A percentile compares a stretch with the other conserved stretches of the same genome.
phyloP scores from a whole-genome alignment of 768 basidiomycete genomes.

The Imleria badia region DNA sequence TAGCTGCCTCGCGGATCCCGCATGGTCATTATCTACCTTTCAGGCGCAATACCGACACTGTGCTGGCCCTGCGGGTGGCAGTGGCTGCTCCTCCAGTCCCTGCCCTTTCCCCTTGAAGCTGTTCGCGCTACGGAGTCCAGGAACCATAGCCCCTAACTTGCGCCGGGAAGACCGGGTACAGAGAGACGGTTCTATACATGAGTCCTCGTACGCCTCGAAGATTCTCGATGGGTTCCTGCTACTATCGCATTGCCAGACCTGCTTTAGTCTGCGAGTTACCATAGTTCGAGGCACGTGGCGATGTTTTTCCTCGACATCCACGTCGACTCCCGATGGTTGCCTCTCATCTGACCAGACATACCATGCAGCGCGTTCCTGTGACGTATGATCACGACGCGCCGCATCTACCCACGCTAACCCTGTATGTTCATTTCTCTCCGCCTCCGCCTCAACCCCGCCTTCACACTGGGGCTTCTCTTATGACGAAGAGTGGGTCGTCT shows the following conservation, averaged over 20 bases:
- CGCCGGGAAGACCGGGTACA: background rate
- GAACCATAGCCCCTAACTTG: background rate
- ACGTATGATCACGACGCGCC: conserved; percentile 21
- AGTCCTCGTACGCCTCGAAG: background rate
- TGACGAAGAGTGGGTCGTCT: conserved; percentile 12
- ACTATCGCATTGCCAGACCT: background rate
- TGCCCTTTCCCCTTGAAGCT: conserved; percentile 13
- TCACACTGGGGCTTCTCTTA: conserved; percentile 13
- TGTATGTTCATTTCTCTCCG: conserved; percentile 20
- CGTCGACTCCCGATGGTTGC: conserved; percentile 20
- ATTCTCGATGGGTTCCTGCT: background rate
- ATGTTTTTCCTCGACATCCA: conserved; percentile 13
- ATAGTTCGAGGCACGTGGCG: conserved; percentile 5
- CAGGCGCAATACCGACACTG: conserved; percentile 20
- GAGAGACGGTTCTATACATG: background rate
- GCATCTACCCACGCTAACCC: background rate
- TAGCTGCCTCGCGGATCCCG: conserved; percentile 29
- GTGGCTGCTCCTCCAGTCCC: conserved; percentile 12
- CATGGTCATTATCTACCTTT: conserved; percentile 23
- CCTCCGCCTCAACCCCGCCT: conserved; percentile 32
- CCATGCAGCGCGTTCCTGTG: conserved; percentile 25
- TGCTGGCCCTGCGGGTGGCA: conserved; percentile 13
- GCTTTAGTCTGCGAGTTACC: background rate
- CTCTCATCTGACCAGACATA: conserved; percentile 1
- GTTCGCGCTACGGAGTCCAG: conserved; percentile 6